Conservation (phyloP, 352 stramenopile genomes). For the Pythium aristosporum region DNA sequence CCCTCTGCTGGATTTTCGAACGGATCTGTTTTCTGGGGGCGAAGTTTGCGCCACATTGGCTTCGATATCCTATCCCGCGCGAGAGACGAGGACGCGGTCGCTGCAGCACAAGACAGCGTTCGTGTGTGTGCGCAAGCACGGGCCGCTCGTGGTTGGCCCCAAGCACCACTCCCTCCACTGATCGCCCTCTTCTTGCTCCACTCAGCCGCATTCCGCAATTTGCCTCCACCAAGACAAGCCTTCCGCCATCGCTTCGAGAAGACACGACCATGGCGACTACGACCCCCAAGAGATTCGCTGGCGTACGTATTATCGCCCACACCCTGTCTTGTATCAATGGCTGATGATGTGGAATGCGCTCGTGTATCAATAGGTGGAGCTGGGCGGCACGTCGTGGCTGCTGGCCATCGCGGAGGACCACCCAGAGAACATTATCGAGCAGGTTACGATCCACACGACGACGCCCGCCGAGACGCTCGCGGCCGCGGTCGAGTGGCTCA, state of each 20-base stretch:
- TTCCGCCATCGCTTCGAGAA: constrained; percentile 1
- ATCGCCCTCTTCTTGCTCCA: not conserved
- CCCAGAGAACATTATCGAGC: constrained; percentile 87
- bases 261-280: constrained; percentile 14
- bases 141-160: too few species aligned
- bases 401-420: constrained; percentile 89
- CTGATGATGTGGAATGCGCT: not conserved
- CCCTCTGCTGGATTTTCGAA: not conserved
- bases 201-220: constrained; percentile 10
- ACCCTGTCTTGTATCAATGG: not conserved
- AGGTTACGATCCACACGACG: constrained; percentile 82
- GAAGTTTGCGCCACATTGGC: not conserved
- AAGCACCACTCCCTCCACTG: not conserved
- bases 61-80: not conserved
- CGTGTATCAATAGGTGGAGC: constrained; percentile 69
- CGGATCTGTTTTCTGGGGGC: constrained; percentile 3
- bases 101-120: not conserved
- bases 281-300: constrained; percentile 34
- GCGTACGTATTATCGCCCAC: constrained; percentile 25
- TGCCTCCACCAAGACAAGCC: constrained; percentile 6
- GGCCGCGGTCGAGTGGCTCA: constrained; percentile 79
- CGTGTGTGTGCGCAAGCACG: not conserved
- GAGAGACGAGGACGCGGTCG: not conserved
- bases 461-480: constrained; percentile 85
- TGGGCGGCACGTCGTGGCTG: constrained; percentile 95